Percentiles rank a stretch among this genome's conserved stretches.
phyloP scores from a whole-genome alignment of 1,284 basidiomycete genomes.

The Hemileia vastatrix region DNA sequence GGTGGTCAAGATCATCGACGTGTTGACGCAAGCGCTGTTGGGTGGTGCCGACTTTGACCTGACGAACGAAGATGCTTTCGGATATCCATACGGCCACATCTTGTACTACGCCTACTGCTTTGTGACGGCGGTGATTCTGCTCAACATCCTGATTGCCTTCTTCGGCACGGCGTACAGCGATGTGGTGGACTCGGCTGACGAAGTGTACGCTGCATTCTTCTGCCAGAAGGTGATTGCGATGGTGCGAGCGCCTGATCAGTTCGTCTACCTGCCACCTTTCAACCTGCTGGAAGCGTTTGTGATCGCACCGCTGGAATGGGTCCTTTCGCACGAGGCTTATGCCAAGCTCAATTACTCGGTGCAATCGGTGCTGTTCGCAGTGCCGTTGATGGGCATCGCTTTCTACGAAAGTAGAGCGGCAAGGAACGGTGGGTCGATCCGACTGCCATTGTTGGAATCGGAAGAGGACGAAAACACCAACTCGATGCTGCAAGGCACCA shows the following conservation, averaged over 20 bases:
- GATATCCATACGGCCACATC: slow-evolving; percentile 34
- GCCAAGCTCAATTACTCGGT: slow-evolving; percentile 28
- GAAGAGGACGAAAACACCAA: too few species aligned
- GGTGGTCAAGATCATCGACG: slow-evolving; percentile 31
- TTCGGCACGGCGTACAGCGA: slow-evolving; percentile 34
- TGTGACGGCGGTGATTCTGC: background rate
- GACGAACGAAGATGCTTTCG: slow-evolving; percentile 28
- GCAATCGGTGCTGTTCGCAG: slow-evolving; percentile 31
- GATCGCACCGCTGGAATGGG: slow-evolving; percentile 33
- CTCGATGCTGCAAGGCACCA: slow-evolving; percentile 5
- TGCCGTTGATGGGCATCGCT: slow-evolving; percentile 32
- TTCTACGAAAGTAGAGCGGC: slow-evolving; percentile 26
- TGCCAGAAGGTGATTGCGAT: slow-evolving; percentile 31
- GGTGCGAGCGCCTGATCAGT: slow-evolving; percentile 35
- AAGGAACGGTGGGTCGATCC: background rate
- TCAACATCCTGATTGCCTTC: slow-evolving; percentile 33
- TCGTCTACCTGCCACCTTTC: slow-evolving; percentile 35
- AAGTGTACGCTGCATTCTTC: slow-evolving; percentile 35
- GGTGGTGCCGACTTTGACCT: slow-evolving; percentile 32
- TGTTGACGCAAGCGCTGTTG: slow-evolving; percentile 30
- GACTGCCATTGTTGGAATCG: background rate
- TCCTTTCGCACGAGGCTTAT: slow-evolving; percentile 30
- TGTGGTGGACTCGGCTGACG: slow-evolving; percentile 31
- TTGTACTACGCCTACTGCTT: slow-evolving; percentile 25
- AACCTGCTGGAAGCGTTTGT: slow-evolving; percentile 37